Conservation (phyloP, 1,284 basidiomycete species). For the Apiotrichum brassicae region DNA sequence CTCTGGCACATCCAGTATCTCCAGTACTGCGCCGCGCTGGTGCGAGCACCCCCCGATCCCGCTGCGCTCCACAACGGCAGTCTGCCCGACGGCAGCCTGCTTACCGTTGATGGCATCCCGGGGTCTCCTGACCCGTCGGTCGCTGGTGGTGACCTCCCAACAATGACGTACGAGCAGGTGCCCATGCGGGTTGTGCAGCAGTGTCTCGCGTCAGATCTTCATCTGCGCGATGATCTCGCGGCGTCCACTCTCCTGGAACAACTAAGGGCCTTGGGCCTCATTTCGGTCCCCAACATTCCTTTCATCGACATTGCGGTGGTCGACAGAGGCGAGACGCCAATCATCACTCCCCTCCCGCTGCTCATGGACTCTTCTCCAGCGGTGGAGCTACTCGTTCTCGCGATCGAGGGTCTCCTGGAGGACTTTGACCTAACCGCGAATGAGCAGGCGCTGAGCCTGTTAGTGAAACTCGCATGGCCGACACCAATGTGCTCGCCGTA, state of each 20-base stretch:
- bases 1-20: constrained; percentile 64
- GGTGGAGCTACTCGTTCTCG: constrained; percentile 63
- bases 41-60: constrained; percentile 24
- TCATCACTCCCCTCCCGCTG: constrained; percentile 58
- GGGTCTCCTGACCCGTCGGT: not conserved
- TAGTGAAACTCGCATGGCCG: constrained; percentile 63
- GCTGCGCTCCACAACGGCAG: not conserved
- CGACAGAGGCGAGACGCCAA: not conserved
- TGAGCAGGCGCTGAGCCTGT: constrained; percentile 62
- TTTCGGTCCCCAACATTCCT: constrained; percentile 43
- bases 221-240: constrained; percentile 53
- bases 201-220: constrained; percentile 58
- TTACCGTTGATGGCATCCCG: constrained; percentile 5
- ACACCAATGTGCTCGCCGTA: constrained; percentile 64
- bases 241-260: constrained; percentile 57
- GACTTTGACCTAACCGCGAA: constrained; percentile 66
- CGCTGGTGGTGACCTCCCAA: constrained; percentile 18
- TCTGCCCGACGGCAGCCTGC: constrained; percentile 1
- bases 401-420: constrained; percentile 63
- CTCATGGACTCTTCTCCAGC: constrained; percentile 63
- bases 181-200: constrained; percentile 57
- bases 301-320: not conserved
- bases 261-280: constrained; percentile 58
- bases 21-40: constrained; percentile 47
- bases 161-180: constrained; percentile 57